phyloP scores from a whole-genome alignment of 148 eudicot species.

The Salicornia ramosissima region DNA sequence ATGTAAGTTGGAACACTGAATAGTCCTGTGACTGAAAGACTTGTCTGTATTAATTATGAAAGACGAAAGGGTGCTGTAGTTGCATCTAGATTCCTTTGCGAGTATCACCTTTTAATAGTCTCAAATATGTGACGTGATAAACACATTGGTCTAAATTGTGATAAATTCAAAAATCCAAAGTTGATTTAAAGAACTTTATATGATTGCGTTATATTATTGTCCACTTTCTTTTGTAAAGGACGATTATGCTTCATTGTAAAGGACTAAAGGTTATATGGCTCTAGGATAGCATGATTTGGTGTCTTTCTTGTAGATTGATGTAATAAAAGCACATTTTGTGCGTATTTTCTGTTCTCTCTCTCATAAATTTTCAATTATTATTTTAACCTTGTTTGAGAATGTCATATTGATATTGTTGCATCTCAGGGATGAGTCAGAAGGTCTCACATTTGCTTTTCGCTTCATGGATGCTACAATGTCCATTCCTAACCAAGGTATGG shows the following conservation, averaged over 20 bases:
- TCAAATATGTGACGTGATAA: background rate
- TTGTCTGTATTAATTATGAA: background rate
- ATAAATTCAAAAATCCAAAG: background rate
- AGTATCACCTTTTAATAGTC: background rate
- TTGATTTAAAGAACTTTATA: background rate
- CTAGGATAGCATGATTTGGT: background rate
- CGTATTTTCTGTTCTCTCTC: background rate
- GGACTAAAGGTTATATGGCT: background rate
- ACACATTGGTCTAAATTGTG: background rate
- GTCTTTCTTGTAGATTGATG: background rate
- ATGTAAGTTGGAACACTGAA: background rate
- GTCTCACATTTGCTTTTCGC: constrained; percentile 92
- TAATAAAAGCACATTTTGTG: background rate
- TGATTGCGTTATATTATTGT: background rate
- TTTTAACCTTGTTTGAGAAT: background rate
- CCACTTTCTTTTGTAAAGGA: background rate
- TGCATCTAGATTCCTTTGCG: background rate
- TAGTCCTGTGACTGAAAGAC: background rate
- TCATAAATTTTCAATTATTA: no score
- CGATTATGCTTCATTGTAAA: background rate
- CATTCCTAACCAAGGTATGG: constrained; percentile 77
- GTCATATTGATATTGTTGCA: constrained; percentile 18
- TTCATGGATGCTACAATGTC: constrained; percentile 78
- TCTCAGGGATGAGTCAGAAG: constrained; percentile 80
- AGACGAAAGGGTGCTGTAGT: background rate